phyloP scores from a whole-genome alignment of 495 filamentous ascomycete species.

The Saxophila tyrrhenica region DNA sequence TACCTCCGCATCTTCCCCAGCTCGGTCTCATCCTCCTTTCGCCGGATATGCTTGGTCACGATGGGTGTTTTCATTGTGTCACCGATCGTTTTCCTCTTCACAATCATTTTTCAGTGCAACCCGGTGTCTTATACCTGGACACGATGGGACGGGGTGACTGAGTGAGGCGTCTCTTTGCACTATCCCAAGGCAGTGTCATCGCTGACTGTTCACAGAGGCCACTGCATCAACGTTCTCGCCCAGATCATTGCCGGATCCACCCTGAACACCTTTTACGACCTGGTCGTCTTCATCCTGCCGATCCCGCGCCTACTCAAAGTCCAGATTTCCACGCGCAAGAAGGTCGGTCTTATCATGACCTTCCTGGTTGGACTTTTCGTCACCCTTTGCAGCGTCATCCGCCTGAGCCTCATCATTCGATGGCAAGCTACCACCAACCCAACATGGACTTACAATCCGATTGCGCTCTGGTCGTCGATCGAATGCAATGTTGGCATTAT shows the following conservation, averaged over 20 bases:
- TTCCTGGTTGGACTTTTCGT: slow-evolving; percentile 43
- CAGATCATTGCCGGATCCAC: slow-evolving; percentile 14
- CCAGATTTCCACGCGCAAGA: slow-evolving; percentile 36
- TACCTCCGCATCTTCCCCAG: slow-evolving; percentile 40
- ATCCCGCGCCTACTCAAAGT: slow-evolving; percentile 36
- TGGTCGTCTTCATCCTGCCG: slow-evolving; percentile 27
- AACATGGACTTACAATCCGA: slow-evolving; percentile 23
- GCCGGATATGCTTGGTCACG: slow-evolving; percentile 31
- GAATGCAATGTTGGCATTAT: slow-evolving; percentile 30
- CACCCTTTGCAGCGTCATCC: slow-evolving; percentile 33
- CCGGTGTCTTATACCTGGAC: slow-evolving; percentile 28
- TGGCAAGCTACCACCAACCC: slow-evolving; percentile 28
- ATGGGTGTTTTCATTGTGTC: slow-evolving; percentile 13
- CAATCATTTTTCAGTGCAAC: slow-evolving; percentile 34
- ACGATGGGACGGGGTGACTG: slow-evolving; percentile 16
- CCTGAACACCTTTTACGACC: slow-evolving; percentile 24
- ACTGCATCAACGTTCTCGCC: slow-evolving; percentile 19
- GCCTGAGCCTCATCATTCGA: slow-evolving; percentile 29
- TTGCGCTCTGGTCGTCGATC: slow-evolving; percentile 24
- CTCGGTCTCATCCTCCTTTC: slow-evolving; percentile 40
- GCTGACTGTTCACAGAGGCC: background rate
- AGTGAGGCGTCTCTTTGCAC: background rate
- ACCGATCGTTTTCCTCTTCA: slow-evolving; percentile 29
- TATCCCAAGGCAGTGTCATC: no score
- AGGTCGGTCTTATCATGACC: slow-evolving; percentile 39